Evolutionary conservation across 108 stramenopile species (phyloP).

Genomic region (Schizochytrium sp.): DNA sequence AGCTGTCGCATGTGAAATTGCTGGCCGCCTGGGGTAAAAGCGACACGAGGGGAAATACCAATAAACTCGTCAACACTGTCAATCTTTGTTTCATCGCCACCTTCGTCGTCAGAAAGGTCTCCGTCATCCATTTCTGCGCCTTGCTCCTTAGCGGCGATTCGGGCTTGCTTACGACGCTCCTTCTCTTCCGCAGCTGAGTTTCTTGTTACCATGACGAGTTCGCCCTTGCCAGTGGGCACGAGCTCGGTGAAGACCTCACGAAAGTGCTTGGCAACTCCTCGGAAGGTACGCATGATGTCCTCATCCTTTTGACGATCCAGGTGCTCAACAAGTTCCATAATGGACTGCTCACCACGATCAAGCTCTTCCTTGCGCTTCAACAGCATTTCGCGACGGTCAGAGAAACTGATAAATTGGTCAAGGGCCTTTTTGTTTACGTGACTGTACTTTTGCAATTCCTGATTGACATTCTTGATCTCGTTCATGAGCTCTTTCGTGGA

Average conservation of each 20-base stretch:
- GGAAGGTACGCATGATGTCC: conserved; percentile 97
- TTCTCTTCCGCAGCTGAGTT: conserved; percentile 65
- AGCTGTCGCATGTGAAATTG: conserved; percentile 89
- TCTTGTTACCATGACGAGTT: conserved; percentile 84
- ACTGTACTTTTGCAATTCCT: conserved; percentile 91
- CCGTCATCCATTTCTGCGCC: conserved; percentile 80
- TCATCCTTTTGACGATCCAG: conserved; percentile 98
- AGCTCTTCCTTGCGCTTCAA: conserved; percentile 90
- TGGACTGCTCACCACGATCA: conserved; percentile 87
- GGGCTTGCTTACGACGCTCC: conserved; percentile 24
- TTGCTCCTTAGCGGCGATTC: conserved; percentile 70
- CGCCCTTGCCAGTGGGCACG: conserved; percentile 92
- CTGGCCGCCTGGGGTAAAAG: conserved; percentile 88
- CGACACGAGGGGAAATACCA: conserved; percentile 90
- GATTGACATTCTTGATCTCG: conserved; percentile 86
- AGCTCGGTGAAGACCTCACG: conserved; percentile 96
- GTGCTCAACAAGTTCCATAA: conserved; percentile 90
- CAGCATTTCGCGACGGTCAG: conserved; percentile 91
- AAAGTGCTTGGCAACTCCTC: conserved; percentile 95
- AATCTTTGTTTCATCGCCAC: not conserved
- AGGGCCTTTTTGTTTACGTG: conserved; percentile 99
- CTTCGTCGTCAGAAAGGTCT: conserved; percentile 65
- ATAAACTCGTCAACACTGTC: conserved; percentile 85
- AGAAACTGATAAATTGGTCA: conserved; percentile 97
- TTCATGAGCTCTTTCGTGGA: conserved; percentile 84